Conservation (phyloP, 2,329 filamentous ascomycete species). For the Fusarium pseudoanthophilum region DNA sequence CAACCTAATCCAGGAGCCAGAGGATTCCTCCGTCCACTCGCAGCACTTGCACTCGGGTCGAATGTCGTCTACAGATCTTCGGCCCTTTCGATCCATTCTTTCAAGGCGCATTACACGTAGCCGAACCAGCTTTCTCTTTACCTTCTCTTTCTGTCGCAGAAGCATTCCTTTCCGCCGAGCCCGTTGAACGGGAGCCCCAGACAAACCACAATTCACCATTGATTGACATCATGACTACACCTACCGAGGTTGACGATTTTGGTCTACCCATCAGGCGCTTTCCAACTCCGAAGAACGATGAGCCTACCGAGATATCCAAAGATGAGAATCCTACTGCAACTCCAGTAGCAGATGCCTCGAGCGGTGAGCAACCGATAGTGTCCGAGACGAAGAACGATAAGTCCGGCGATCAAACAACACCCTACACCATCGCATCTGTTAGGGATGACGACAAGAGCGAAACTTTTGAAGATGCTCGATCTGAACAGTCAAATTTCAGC, state of each 20-base stretch:
- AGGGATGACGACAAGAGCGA: slow-evolving; percentile 53
- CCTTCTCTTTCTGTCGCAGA: background rate
- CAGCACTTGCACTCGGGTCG: slow-evolving; percentile 27
- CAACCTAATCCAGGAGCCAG: slow-evolving; percentile 34
- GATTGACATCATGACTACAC: slow-evolving; percentile 41
- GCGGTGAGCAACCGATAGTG: slow-evolving; percentile 13
- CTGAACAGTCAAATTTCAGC: slow-evolving; percentile 46
- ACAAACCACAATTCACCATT: slow-evolving; percentile 1
- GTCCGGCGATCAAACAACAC: background rate
- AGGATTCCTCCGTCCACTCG: slow-evolving; percentile 28
- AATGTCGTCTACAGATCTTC: slow-evolving; percentile 38
- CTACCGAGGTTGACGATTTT: slow-evolving; percentile 73
- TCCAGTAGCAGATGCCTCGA: slow-evolving; percentile 2
- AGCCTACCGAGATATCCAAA: slow-evolving; percentile 25
- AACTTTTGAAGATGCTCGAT: slow-evolving; percentile 51
- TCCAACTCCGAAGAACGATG: slow-evolving; percentile 47
- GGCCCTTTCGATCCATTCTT: slow-evolving; percentile 35
- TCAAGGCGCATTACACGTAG: slow-evolving; percentile 40
- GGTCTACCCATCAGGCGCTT: slow-evolving; percentile 71
- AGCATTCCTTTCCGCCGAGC: background rate
- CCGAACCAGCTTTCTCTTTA: slow-evolving; percentile 12
- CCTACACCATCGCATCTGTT: slow-evolving; percentile 4
- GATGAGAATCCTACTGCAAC: slow-evolving; percentile 11
- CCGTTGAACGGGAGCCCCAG: slow-evolving; percentile 16
- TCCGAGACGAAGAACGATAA: slow-evolving; percentile 11